Conservation (phyloP, 352 stramenopile genomes). For the Phytophthora megakarya region DNA sequence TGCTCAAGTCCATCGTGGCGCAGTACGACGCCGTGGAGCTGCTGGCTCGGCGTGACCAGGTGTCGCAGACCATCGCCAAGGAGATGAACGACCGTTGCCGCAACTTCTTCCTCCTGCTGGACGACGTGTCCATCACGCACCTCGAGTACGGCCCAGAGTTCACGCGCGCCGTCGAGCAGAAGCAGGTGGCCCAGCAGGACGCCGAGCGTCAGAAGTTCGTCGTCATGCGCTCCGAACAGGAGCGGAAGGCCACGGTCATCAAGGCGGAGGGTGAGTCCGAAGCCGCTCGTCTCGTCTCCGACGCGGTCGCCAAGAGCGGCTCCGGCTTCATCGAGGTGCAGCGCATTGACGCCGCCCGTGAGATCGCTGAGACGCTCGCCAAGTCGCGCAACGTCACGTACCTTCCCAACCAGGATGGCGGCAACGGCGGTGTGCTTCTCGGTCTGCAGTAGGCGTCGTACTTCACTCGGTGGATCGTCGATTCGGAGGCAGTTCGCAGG, state of each 20-base stretch:
- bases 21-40: constrained; percentile 99
- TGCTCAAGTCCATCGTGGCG: constrained; percentile 93
- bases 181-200: constrained; percentile 99
- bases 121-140: constrained; percentile 99
- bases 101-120: constrained; percentile 98
- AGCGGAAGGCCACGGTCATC: constrained; percentile 93
- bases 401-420: constrained; percentile 91
- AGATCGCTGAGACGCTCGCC: constrained; percentile 98
- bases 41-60: constrained; percentile 98
- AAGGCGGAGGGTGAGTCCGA: constrained; percentile 98
- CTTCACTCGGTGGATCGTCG: constrained; percentile 13
- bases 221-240: constrained; percentile 99
- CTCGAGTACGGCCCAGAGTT: constrained; percentile 99
- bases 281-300: constrained; percentile 97
- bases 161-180: constrained; percentile 99
- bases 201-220: constrained; percentile 99
- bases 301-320: constrained; percentile 97
- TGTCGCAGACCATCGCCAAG: constrained; percentile 96
- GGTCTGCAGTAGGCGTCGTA: constrained; percentile 67
- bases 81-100: constrained; percentile 96
- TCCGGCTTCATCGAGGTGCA: constrained; percentile 99
- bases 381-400: constrained; percentile 99
- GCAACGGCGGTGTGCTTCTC: constrained; percentile 86
- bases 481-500: constrained; percentile 17
- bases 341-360: constrained; percentile 99